Evolutionary conservation across 306 rosid genomes (phyloP).

Genomic region (Argentina anserina): DNA sequence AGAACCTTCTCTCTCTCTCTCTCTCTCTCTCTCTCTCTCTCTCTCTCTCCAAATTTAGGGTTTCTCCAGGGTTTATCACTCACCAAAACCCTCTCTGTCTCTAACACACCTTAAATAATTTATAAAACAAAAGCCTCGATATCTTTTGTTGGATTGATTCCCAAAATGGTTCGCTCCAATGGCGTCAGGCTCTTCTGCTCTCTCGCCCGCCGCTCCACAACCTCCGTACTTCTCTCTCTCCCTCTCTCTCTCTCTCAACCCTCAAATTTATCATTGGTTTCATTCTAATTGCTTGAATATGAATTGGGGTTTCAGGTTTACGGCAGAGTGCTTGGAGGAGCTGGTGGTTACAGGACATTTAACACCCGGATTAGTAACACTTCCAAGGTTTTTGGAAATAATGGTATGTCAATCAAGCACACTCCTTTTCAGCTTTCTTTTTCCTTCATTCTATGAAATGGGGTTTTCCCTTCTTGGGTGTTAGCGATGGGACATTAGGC

Average conservation of each 20-base stretch:
- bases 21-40: conserved; percentile 5
- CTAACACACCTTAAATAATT: background rate
- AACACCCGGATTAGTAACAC: conserved; percentile 37
- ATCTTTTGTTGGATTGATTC: background rate
- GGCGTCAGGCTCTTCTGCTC: conserved; percentile 47
- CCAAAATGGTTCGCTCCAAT: conserved; percentile 73
- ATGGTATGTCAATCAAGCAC: conserved; percentile 37
- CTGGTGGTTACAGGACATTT: conserved; percentile 44
- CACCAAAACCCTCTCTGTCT: conserved; percentile 7
- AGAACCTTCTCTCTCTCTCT: conserved; percentile 35
- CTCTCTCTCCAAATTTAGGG: conserved; percentile 37
- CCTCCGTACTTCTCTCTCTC: conserved; percentile 25
- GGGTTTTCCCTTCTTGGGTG: no score
- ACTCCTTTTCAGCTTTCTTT: background rate
- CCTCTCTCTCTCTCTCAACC: no score
- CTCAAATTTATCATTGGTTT: background rate
- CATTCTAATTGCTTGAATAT: background rate
- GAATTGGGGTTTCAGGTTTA: conserved; percentile 36
- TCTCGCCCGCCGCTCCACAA: conserved; percentile 47
- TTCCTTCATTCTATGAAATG: background rate
- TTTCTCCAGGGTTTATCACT: conserved; percentile 55
- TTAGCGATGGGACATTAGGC: no score
- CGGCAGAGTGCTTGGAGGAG: conserved; percentile 37
- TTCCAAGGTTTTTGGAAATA: conserved; percentile 30
- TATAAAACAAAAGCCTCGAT: background rate